Percentiles rank a stretch among this genome's conserved stretches.
Conservation (phyloP, 2,329 filamentous ascomycete species). For the Fusarium agapanthi region DNA sequence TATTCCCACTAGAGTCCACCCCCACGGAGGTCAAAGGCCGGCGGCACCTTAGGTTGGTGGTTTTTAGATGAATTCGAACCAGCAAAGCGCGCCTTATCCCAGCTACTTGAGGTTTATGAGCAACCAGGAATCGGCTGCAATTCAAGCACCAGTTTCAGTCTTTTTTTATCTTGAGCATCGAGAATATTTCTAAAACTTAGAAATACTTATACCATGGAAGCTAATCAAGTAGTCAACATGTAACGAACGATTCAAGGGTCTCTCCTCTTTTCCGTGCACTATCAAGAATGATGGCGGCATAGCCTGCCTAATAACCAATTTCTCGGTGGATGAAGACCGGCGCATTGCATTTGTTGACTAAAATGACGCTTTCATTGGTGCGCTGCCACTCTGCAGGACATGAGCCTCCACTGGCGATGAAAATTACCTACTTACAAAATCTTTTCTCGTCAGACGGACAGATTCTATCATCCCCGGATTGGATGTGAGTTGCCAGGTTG, state of each 20-base stretch:
- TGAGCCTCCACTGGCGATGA: conserved; percentile 8
- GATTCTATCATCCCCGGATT: background rate
- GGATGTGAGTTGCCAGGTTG: conserved; percentile 12
- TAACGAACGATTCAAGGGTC: background rate
- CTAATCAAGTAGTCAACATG: background rate
- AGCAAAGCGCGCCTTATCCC: conserved; percentile 14
- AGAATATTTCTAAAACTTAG: background rate
- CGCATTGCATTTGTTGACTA: conserved; percentile 34
- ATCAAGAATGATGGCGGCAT: conserved; percentile 14
- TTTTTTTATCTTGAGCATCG: background rate
- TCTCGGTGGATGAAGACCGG: conserved; percentile 30
- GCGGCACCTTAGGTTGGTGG: conserved; percentile 9
- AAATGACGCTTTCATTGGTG: conserved; percentile 39
- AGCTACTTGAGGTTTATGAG: background rate
- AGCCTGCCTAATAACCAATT: conserved; percentile 25
- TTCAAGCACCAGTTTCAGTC: background rate
- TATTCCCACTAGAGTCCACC: conserved; percentile 38
- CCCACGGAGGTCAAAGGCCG: conserved; percentile 44
- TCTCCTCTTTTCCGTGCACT: background rate
- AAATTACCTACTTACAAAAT: conserved; percentile 5
- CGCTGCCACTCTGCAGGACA: conserved; percentile 16
- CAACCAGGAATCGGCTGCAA: background rate
- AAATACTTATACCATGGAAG: background rate
- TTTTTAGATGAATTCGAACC: conserved; percentile 7
- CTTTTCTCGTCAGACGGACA: conserved; percentile 6